Base-by-base conservation (phyloP, 2,329 filamentous ascomycete species). In the Dissoconium aciculare region DNA sequence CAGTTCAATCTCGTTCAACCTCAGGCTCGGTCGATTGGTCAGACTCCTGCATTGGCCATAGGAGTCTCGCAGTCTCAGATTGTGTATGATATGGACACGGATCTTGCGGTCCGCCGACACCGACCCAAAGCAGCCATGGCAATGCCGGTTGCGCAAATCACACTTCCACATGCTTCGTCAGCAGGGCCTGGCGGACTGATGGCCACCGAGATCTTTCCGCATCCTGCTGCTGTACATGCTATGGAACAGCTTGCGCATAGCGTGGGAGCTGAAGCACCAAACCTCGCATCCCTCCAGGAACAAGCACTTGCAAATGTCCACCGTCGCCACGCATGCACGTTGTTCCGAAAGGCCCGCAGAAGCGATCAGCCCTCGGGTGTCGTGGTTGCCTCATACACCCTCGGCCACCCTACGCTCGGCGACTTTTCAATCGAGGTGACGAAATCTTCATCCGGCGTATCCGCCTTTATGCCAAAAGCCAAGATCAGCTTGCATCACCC, bases 281-380 rank as follows among this genome's bases (percentile, higher is more conserved):
- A 71, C 2, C 58, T 74, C 1, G 71, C 76, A 35, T 63, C 66
- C 15, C 57, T 74, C 3, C 61, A 67, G 26, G 71, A 78, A 46
- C 60, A 66, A 2, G 60, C 66, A 0, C 66, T 75, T 6, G 62
- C 74, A 3, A 62, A 64, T 35, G 68, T 74, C 17, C 77, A 77
- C 0, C 71, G 78, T 49, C 64, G 68, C 17, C 77, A 83, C 54
- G 74, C 71, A 42, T 78, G 72, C 14, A 66, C 74, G 2, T 66
- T 85, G 2, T 70, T 79, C n/a, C 83, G 75, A 69, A 53, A 46
- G n/a, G 43, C 55, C 10, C 49, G 54, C 8, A 41, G 50, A 15
- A 37, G 41, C 15, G 39, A 47, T 27, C 19, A 8, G n/a, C 38
- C 34, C 21, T 34, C 45, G 6, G 43, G 45, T 26, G 34, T 42